Evolutionary conservation across 345 rosid genomes (phyloP), one percentile per base, ranked within the genome.

Genomic region (Eucalyptus sp.): DNA sequence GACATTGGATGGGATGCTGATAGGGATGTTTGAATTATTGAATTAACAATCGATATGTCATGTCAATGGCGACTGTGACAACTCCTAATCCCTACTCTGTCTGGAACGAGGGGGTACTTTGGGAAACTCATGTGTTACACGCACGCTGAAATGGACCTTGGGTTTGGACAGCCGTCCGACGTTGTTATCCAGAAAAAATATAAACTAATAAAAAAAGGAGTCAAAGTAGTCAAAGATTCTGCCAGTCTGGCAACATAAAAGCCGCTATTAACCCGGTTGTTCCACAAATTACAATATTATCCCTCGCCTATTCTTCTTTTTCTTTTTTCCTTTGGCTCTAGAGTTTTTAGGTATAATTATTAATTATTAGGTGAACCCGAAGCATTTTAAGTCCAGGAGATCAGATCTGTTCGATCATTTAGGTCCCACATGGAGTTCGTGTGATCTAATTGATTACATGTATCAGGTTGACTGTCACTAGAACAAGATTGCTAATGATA

Each of bases 401-500:
- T 64, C 37, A 64, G 14, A 62, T 13, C 3, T 14, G 6, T 29
- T 64, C 5, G 18, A 64, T n/a, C 18, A 13, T n/a, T 64, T 64
- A 13, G 37, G 18, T n/a, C 37, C 37, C 37, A n/a, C 37, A 7
- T 14, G 14, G 18, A 14, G 16, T 64, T 11, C 76, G n/a, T 13
- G n/a, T n/a, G 76, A 64, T 64, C 37, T 7, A 7, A n/a, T 64
- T 0, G 5, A 64, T 64, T n/a, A 64, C 33, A 27, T 13, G 3
- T 62, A 14, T 13, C 10, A 37, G 5, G 18, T 64, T 3, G 20
- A 15, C 1, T 29, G 33, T n/a, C 18, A 7, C 9, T 1, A 0
- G 20, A 64, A 64, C 41, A 7, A 7, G 8, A 64, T 64, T n/a
- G 76, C 41, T n/a, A 29, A 62, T 14, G 76, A 64, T 14, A 14